Evolutionary conservation across 495 filamentous ascomycete species (phyloP), one percentile per base, ranked within the genome.

Genomic region (Usnea hakonensis): DNA sequence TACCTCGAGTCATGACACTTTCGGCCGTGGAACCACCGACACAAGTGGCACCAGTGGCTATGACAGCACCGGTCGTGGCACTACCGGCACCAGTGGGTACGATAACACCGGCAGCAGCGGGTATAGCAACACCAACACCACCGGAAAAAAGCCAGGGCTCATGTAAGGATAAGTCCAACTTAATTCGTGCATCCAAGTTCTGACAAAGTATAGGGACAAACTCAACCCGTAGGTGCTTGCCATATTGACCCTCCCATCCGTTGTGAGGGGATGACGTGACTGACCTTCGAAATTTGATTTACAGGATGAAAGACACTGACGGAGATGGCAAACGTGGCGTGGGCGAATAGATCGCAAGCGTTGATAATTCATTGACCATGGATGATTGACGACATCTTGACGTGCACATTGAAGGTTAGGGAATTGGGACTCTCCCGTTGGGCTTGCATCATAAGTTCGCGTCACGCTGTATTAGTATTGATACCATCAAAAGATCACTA

Each of bases 261-360:
- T 0, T 32, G 0, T 21, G 2, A 52, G 0, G 16, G 19, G 48
- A 17, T 0, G 26, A 32, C 26, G 21, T 19, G 32, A 28, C 48
- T 52, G 28, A 52, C 48, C n/a, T 32, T 52, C 5, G 23, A 48
- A 2, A 5, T 52, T 50, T 17, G 19, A 52, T 30, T 32, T 6
- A 52, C 6, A 52, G 48, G 1, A 61, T 38, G 21, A 61, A 61
- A 38, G 75, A 79, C 65, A 57, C 77, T 10, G 70, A 76, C 61
- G 69, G 72, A 32, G 75, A 79, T 70, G 76, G 76, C 48, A 77
- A 79, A 70, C 67, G 68, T 11, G 78, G 78, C 23, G 43, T 80
- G 36, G 77, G 78, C 70, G 64, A 73, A 44, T 80, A 70, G 58
- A 56, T 54, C 33, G 28, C 8, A 32, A 30, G 38, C 40, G 36